These are phyloP conservation scores for Rugonectria rugulosa DNA, from an alignment of 2,329 filamentous ascomycete genomes.

Conservation along the genomic window DNA sequence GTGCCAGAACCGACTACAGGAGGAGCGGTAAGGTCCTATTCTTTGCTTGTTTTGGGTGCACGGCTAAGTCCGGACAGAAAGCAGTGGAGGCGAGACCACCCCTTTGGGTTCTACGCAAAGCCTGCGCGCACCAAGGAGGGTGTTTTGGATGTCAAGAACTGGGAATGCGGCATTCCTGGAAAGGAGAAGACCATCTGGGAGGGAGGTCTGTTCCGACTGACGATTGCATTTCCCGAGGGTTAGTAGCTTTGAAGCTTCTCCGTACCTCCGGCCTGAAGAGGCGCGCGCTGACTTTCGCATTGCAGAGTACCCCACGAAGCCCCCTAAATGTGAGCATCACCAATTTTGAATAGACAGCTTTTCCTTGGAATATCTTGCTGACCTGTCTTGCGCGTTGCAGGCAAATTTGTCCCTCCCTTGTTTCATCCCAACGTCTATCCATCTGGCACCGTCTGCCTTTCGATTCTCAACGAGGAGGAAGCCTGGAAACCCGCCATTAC, in stretches of 20 bases:
- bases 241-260: constrained; percentile 42
- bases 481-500: constrained; percentile 99
- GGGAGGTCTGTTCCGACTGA: constrained; percentile 95
- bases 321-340: constrained; percentile 84
- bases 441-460: constrained; percentile 95
- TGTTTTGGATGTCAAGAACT: constrained; percentile 89
- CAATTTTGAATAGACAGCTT: not conserved
- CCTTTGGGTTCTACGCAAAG: constrained; percentile 96
- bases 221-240: constrained; percentile 93
- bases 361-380: constrained; percentile 14
- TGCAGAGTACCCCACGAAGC: constrained; percentile 96
- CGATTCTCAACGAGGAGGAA: constrained; percentile 97
- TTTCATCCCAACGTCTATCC: constrained; percentile 99
- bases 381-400: constrained; percentile 54
- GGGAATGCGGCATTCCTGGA: constrained; percentile 96
- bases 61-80: constrained; percentile 66
- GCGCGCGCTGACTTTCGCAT: constrained; percentile 23
- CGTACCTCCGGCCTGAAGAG: constrained; percentile 5
- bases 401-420: constrained; percentile 94
- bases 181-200: constrained; percentile 98
- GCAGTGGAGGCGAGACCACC: constrained; percentile 96
- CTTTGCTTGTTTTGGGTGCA: not conserved
- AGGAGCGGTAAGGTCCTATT: constrained; percentile 73
- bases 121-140: constrained; percentile 81
- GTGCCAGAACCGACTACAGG: constrained; percentile 85